Evolutionary conservation across 1,284 basidiomycete genomes (phyloP).

Genomic region (Athelia sp.): DNA sequence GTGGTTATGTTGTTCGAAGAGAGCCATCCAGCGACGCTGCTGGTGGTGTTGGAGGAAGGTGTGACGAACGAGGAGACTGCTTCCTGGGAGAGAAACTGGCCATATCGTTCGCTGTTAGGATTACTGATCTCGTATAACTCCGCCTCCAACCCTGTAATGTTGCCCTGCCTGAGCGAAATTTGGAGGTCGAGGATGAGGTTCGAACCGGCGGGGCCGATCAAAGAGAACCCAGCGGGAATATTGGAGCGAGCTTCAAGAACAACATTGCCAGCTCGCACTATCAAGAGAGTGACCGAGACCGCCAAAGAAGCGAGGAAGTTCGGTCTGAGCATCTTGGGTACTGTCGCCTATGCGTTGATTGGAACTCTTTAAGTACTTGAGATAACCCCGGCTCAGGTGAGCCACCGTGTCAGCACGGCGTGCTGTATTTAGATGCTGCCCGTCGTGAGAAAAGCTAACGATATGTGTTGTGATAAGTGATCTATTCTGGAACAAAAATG

Average conservation of each 20-base stretch:
- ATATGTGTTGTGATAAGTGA: no score
- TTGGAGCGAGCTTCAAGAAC: constrained; percentile 2
- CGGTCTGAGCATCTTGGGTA: no score
- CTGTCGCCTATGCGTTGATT: no score
- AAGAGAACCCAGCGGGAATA: constrained; percentile 30
- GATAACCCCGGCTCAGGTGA: no score
- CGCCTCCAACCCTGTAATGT: constrained; percentile 29
- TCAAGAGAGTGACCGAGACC: no score
- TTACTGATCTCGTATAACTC: constrained; percentile 40
- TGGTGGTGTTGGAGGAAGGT: constrained; percentile 32
- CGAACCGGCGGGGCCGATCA: constrained; percentile 25
- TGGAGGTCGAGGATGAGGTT: constrained; percentile 31
- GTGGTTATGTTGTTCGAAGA: constrained; percentile 29
- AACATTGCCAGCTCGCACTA: no score
- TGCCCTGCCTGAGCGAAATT: constrained; percentile 33
- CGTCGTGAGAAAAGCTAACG: no score
- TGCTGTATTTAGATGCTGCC: no score
- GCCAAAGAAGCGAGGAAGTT: no score
- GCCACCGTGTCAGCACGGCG: no score
- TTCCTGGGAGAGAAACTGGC: constrained; percentile 39
- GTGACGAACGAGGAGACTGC: constrained; percentile 36
- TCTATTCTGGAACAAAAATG: no score
- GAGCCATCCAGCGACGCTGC: constrained; percentile 40
- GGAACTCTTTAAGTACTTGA: no score
- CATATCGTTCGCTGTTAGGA: constrained; percentile 37